Conservation (phyloP, 2,329 filamentous ascomycete species). For the Colletotrichum sp. region DNA sequence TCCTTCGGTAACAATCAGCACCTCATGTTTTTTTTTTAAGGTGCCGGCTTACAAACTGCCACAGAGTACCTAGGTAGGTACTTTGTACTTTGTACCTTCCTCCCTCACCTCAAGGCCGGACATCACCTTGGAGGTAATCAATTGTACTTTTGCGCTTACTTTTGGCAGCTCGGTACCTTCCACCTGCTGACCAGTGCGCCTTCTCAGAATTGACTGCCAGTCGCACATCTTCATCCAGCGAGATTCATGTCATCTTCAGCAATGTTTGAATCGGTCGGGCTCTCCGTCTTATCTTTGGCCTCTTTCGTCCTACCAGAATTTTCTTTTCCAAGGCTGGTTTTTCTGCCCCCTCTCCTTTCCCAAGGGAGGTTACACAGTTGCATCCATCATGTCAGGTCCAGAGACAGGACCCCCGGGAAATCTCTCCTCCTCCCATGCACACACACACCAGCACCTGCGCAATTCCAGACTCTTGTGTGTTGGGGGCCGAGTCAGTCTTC, state of each 20-base stretch:
- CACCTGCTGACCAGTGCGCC: neutral
- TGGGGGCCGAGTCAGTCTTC: conserved; percentile 8
- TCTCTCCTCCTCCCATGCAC: neutral
- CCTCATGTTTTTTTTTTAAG: neutral
- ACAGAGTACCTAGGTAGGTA: neutral
- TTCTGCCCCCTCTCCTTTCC: neutral
- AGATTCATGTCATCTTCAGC: neutral
- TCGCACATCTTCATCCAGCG: neutral
- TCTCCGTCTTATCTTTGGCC: neutral
- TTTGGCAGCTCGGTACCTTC: neutral
- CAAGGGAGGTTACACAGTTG: neutral
- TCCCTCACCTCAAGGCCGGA: neutral
- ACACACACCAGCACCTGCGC: neutral
- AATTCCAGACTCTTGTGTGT: neutral
- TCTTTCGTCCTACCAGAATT: neutral
- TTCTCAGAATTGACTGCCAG: neutral
- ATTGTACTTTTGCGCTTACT: neutral
- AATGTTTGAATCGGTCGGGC: neutral
- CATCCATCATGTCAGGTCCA: neutral
- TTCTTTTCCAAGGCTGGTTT: neutral
- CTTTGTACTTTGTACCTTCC: neutral
- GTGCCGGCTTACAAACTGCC: neutral
- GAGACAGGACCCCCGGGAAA: neutral
- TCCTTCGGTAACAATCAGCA: neutral
- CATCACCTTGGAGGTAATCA: neutral